These are phyloP conservation scores for Acer campestre DNA, from an alignment of 345 rosid genomes.

Conservation along the genomic window DNA sequence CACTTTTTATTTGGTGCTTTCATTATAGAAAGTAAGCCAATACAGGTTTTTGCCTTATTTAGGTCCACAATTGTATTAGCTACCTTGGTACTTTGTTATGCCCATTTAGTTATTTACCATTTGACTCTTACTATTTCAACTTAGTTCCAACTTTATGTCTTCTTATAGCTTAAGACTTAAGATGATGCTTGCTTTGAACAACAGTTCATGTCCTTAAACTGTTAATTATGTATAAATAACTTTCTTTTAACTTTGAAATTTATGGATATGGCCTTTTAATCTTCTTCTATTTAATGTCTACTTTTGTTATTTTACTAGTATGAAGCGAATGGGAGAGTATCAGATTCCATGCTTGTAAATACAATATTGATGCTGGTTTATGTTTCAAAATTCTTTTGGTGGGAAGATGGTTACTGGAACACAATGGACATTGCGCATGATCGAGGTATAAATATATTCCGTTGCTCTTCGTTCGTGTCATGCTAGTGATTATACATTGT, in stretches of 20 bases:
- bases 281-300: constrained; percentile 8
- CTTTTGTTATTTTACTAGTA: constrained; percentile 53
- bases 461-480: not conserved
- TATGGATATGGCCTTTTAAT: not conserved
- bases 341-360: constrained; percentile 95
- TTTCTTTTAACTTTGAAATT: constrained; percentile 9
- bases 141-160: not conserved
- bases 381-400: constrained; percentile 95
- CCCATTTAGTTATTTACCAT: not conserved
- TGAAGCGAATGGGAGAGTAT: constrained; percentile 73
- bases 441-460: constrained; percentile 65
- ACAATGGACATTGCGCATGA: constrained; percentile 99
- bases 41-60: not conserved
- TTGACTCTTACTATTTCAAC: not conserved
- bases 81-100: not conserved
- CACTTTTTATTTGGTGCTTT: not conserved
- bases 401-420: constrained; percentile 99
- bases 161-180: not conserved
- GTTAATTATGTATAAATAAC: not conserved
- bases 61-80: not conserved
- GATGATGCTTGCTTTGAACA: not conserved
- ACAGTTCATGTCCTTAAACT: constrained; percentile 9
- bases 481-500: constrained; percentile 9
- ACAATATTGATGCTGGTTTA: constrained; percentile 86
- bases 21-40: not conserved